A percentile compares a stretch with the other conserved stretches of the same genome.
Evolutionary conservation across 129 eudicot genomes (phyloP).

Genomic region (Arctium lappa): DNA sequence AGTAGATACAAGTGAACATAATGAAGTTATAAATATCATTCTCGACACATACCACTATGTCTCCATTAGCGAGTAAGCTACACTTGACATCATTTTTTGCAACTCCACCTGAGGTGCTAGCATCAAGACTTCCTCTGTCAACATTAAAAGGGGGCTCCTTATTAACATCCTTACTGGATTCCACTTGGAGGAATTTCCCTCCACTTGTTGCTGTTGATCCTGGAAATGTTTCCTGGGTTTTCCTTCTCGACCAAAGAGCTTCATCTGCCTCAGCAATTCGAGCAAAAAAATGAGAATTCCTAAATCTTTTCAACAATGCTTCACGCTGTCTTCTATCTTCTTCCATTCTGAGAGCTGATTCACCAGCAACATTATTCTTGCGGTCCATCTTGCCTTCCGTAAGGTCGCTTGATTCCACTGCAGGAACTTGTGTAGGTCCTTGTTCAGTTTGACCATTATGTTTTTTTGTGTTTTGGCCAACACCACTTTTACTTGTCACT

Average conservation of each 20-base stretch:
- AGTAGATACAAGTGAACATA: background rate
- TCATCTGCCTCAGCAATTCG: conserved; percentile 71
- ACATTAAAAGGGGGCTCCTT: conserved; percentile 30
- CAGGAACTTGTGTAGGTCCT: conserved; percentile 15
- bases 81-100: conserved; percentile 76
- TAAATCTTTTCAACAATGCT: conserved; percentile 51
- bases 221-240: conserved; percentile 25
- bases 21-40: background rate
- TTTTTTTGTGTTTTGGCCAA: conserved; percentile 24
- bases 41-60: conserved; percentile 81
- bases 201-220: conserved; percentile 30
- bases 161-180: conserved; percentile 25
- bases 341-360: conserved; percentile 67
- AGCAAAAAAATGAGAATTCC: conserved; percentile 78
- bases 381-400: conserved; percentile 15
- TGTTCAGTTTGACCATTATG: conserved; percentile 35
- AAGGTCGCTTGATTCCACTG: background rate
- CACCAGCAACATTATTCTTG: conserved; percentile 36
- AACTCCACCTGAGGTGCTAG: conserved; percentile 79
- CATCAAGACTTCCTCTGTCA: conserved; percentile 76
- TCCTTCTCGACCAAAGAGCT: conserved; percentile 81
- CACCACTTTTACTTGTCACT: conserved; percentile 46
- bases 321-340: conserved; percentile 57
- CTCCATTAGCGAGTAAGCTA: conserved; percentile 74
- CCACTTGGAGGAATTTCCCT: conserved; percentile 36